Percentiles rank a stretch among this genome's conserved stretches.
phyloP scores from a whole-genome alignment of 1,139 yeast species.

The Blastobotrys capitulatus region DNA sequence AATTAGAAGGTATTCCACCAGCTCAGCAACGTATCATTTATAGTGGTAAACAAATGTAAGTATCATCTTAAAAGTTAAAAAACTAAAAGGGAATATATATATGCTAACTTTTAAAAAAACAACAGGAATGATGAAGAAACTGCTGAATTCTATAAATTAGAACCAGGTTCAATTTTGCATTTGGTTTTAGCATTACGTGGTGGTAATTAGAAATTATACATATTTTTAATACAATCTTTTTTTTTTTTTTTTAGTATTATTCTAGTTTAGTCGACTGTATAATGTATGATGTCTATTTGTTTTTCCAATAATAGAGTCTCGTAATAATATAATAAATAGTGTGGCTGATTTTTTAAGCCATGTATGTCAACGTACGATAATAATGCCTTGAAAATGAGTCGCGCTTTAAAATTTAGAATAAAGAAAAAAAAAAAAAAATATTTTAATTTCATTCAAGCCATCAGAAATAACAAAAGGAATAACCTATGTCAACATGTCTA shows the following conservation, averaged over 20 bases:
- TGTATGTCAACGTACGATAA: no score
- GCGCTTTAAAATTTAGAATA: no score
- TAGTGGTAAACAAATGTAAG: conserved; percentile 81
- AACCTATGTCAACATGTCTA: not conserved
- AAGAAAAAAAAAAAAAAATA: no score
- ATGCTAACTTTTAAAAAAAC: not conserved
- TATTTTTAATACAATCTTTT: not conserved
- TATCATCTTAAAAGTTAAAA: not conserved
- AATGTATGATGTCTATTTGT: no score
- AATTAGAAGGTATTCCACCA: conserved; percentile 97
- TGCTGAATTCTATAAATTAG: conserved; percentile 46
- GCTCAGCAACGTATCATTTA: conserved; percentile 88
- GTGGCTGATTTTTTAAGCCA: no score
- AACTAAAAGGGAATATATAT: no score
- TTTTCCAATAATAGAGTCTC: no score
- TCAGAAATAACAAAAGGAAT: no score
- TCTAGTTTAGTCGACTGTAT: not conserved
- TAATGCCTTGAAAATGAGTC: no score
- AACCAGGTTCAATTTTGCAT: conserved; percentile 73
- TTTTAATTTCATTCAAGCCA: no score
- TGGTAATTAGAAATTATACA: conserved; percentile 38
- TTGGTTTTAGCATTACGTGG: conserved; percentile 89
- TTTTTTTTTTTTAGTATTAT: not conserved
- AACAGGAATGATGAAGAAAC: conserved; percentile 24
- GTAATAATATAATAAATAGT: no score